These are phyloP conservation scores for Dalbergia oliveri DNA, from an alignment of 306 rosid species.

Conservation along the genomic window DNA sequence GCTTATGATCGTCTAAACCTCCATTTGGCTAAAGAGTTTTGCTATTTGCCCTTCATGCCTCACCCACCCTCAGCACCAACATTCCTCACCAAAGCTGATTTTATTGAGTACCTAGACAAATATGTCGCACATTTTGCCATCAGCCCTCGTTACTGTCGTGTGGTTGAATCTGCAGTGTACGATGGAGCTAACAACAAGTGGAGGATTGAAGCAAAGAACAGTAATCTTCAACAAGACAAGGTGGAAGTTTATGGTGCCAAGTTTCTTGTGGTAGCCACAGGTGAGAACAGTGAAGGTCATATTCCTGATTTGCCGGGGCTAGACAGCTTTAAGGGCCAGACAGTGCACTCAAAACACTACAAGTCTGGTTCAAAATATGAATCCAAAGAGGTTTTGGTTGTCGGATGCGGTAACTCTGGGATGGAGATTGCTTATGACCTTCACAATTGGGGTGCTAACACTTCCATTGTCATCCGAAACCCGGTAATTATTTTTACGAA, in stretches of 20 bases:
- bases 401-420: conserved; percentile 75
- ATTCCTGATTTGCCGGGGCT: conserved; percentile 53
- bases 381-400: conserved; percentile 59
- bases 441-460: not conserved
- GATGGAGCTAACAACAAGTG: conserved; percentile 39
- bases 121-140: conserved; percentile 47
- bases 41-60: conserved; percentile 47
- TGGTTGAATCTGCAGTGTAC: conserved; percentile 41
- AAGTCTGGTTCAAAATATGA: conserved; percentile 51
- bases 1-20: conserved; percentile 57
- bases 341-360: conserved; percentile 57
- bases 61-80: conserved; percentile 41
- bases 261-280: conserved; percentile 55
- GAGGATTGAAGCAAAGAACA: conserved; percentile 41
- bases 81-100: conserved; percentile 46
- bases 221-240: not conserved
- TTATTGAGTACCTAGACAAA: conserved; percentile 49
- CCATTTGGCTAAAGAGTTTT: conserved; percentile 57
- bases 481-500: conserved; percentile 45
- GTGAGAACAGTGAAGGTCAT: conserved; percentile 49
- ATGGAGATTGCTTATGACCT: conserved; percentile 71
- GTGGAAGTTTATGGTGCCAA: conserved; percentile 38
- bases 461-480: conserved; percentile 50
- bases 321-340: conserved; percentile 52
- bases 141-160: conserved; percentile 43